These are phyloP conservation scores for Flaveria ramosissima DNA, from an alignment of 129 eudicot species.

Conservation along the genomic window DNA sequence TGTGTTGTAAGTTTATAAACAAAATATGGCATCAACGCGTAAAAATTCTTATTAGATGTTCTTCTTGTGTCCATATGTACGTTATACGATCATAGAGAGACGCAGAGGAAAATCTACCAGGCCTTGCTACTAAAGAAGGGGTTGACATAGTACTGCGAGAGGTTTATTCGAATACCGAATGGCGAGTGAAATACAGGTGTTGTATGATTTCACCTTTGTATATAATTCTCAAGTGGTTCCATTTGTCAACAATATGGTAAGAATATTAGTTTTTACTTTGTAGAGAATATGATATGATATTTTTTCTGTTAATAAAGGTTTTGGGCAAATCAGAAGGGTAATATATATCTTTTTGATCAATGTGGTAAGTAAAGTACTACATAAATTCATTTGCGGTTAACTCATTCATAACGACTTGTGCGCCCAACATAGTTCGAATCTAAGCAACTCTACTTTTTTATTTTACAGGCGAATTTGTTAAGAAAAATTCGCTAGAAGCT, in stretches of 20 bases:
- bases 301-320: conserved; percentile 22
- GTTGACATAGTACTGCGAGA: conserved; percentile 20
- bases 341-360: conserved; percentile 28
- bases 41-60: not conserved
- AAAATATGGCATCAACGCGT: not conserved
- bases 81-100: conserved; percentile 22
- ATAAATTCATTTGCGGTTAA: conserved; percentile 5
- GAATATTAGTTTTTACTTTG: not conserved
- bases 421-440: not conserved
- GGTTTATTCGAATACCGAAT: conserved; percentile 10
- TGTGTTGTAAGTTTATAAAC: not conserved
- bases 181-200: conserved; percentile 31
- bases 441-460: not conserved
- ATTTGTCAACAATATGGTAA: conserved; percentile 6
- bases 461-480: conserved; percentile 24
- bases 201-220: not conserved
- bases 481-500: conserved; percentile 13
- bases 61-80: not conserved
- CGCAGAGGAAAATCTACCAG: conserved; percentile 33
- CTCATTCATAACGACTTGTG: no score
- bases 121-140: conserved; percentile 29
- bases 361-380: conserved; percentile 22
- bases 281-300: not conserved
- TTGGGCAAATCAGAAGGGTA: conserved; percentile 34
- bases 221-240: not conserved